Evolutionary conservation across 1,284 basidiomycete species (phyloP).

Genomic region (Puccinia hordei): DNA sequence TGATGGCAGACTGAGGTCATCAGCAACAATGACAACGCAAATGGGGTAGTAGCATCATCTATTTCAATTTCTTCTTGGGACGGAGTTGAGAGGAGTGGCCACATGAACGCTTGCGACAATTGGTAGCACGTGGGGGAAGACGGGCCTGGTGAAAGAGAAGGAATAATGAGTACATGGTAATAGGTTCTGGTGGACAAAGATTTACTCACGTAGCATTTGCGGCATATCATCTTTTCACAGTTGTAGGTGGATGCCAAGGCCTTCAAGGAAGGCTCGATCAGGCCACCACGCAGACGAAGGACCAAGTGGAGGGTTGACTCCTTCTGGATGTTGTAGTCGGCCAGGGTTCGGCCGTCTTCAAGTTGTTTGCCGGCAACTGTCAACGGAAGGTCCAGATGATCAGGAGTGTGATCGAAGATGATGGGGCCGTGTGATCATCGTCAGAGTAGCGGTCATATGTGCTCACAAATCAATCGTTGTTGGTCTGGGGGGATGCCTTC

Average conservation of each 20-base stretch:
- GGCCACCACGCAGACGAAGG: constrained; percentile 84
- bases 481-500: constrained; percentile 87
- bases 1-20: not conserved
- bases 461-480: constrained; percentile 81
- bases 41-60: not conserved
- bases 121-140: constrained; percentile 58
- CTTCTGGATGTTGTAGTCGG: constrained; percentile 61
- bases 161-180: constrained; percentile 88
- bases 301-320: constrained; percentile 59
- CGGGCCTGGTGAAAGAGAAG: constrained; percentile 42
- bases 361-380: constrained; percentile 62
- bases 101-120: constrained; percentile 61
- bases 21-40: not conserved
- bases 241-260: constrained; percentile 84
- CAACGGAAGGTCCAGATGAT: not conserved
- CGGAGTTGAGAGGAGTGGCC: constrained; percentile 94
- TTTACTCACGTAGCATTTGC: constrained; percentile 97
- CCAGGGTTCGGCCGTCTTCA: constrained; percentile 62
- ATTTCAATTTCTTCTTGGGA: constrained; percentile 63
- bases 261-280: constrained; percentile 98
- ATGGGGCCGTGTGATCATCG: not conserved
- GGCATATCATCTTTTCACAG: constrained; percentile 85
- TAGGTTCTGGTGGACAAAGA: constrained; percentile 79
- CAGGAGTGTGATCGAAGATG: not conserved
- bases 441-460: not conserved